phyloP scores from a whole-genome alignment of 2,329 filamentous ascomycete genomes.

The Allantophomopsis cytisporea region DNA sequence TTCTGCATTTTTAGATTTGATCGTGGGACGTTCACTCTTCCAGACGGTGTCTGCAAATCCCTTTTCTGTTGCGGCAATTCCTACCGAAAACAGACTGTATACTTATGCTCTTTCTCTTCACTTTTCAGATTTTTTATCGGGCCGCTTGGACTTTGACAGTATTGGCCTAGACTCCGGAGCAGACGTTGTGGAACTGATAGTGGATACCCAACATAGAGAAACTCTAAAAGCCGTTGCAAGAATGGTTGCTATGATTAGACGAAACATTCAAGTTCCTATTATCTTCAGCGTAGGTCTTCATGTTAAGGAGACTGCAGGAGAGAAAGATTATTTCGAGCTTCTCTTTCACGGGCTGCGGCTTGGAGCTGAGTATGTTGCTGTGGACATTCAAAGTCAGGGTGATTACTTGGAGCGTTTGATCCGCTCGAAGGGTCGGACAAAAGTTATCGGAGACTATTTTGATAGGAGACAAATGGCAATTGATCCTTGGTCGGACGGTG shows the following conservation, averaged over 20 bases:
- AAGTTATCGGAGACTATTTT: conserved; percentile 37
- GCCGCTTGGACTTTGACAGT: conserved; percentile 27
- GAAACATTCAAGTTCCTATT: conserved; percentile 40
- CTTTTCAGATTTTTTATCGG: conserved; percentile 38
- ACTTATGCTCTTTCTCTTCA: conserved; percentile 55
- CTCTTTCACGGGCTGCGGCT: conserved; percentile 51
- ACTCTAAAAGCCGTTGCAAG: conserved; percentile 34
- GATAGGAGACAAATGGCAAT: conserved; percentile 14
- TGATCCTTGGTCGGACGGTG: conserved; percentile 31
- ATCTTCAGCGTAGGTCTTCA: conserved; percentile 31
- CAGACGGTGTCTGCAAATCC: conserved; percentile 42
- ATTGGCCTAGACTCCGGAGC: conserved; percentile 40
- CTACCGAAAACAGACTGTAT: conserved; percentile 43
- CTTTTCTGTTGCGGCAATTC: conserved; percentile 43
- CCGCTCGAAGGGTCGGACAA: conserved; percentile 31
- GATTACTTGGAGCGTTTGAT: conserved; percentile 29
- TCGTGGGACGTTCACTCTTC: conserved; percentile 37
- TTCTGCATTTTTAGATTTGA: conserved; percentile 40
- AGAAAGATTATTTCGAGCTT: conserved; percentile 35
- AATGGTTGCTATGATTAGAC: conserved; percentile 41
- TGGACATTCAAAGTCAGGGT: conserved; percentile 43
- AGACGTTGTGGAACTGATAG: conserved; percentile 45
- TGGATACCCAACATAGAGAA: conserved; percentile 40
- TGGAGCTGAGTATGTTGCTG: conserved; percentile 49
- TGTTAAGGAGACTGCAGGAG: conserved; percentile 8